These are phyloP conservation scores for Venturiaceae sp. DNA, from an alignment of 2,329 filamentous ascomycete species.

Conservation along the genomic window DNA sequence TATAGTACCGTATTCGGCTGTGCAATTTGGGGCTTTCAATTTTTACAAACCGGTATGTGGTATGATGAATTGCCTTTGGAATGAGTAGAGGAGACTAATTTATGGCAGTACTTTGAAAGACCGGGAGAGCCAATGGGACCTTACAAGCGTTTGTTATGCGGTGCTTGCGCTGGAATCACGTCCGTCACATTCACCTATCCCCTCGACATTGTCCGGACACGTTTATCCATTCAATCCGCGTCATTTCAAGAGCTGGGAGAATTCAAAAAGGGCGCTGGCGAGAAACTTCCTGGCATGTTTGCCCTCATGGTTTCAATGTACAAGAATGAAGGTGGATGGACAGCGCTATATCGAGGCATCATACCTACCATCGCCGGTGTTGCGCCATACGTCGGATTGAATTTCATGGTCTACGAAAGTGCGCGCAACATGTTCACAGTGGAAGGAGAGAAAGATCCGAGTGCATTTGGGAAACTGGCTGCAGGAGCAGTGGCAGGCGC, in stretches of 20 bases:
- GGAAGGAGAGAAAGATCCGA: conserved; percentile 78
- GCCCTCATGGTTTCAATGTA: conserved; percentile 76
- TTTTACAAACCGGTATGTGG: conserved; percentile 79
- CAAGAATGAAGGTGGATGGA: conserved; percentile 74
- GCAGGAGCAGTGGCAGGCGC: conserved; percentile 93
- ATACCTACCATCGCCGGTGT: conserved; percentile 90
- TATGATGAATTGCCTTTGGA: background rate
- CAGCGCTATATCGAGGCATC: conserved; percentile 88
- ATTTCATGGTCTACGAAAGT: conserved; percentile 97
- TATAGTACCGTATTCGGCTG: conserved; percentile 95
- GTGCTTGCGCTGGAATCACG: conserved; percentile 85
- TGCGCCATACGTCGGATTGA: conserved; percentile 90
- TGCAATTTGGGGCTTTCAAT: conserved; percentile 97
- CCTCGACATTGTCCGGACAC: conserved; percentile 92
- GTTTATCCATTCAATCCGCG: conserved; percentile 93
- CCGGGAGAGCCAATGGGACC: conserved; percentile 67
- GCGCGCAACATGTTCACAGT: conserved; percentile 76
- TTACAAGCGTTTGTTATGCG: conserved; percentile 71
- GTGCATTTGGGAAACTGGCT: conserved; percentile 66
- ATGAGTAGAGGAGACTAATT: too few species aligned
- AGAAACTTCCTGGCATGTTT: conserved; percentile 88
- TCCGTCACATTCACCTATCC: conserved; percentile 94
- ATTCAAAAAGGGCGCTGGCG: conserved; percentile 23
- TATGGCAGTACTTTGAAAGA: conserved; percentile 62
- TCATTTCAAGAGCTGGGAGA: conserved; percentile 67